Conservation (phyloP, 1,284 basidiomycete genomes). For the Stygiomarasmius scandens region DNA sequence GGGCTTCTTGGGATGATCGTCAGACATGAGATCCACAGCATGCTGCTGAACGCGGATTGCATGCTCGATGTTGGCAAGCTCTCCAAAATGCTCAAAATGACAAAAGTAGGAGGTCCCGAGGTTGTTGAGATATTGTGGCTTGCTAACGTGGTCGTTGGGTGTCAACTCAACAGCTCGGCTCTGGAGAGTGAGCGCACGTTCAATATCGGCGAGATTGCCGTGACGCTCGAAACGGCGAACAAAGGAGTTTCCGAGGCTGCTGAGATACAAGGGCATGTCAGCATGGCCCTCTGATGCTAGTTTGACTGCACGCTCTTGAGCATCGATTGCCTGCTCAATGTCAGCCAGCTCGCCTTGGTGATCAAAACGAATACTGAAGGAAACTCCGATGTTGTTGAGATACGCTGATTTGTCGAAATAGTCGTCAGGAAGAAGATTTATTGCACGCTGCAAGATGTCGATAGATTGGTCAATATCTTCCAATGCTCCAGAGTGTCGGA, state of each 20-base stretch:
- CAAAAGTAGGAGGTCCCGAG: background rate
- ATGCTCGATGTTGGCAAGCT: constrained; percentile 1
- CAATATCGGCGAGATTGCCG: constrained; percentile 12
- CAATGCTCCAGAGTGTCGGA: background rate
- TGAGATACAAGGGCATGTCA: background rate
- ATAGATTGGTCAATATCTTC: background rate
- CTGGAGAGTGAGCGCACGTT: constrained; percentile 13
- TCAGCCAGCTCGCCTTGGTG: background rate
- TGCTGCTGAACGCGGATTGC: background rate
- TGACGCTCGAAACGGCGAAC: constrained; percentile 10
- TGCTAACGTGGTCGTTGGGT: background rate
- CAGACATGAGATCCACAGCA: constrained; percentile 15
- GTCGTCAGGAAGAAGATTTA: background rate
- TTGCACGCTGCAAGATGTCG: background rate
- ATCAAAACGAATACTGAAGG: background rate
- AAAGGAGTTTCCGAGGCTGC: background rate
- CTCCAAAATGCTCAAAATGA: background rate
- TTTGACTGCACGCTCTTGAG: background rate
- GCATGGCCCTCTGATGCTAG: constrained; percentile 1
- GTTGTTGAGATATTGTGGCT: background rate
- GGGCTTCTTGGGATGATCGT: constrained; percentile 6
- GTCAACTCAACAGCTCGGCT: constrained; percentile 15
- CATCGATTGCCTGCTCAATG: background rate
- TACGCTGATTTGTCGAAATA: background rate
- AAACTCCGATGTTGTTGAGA: background rate